Base-by-base conservation (phyloP, 2,329 filamentous ascomycete genomes). In the Emmonsiellopsis sp. region DNA sequence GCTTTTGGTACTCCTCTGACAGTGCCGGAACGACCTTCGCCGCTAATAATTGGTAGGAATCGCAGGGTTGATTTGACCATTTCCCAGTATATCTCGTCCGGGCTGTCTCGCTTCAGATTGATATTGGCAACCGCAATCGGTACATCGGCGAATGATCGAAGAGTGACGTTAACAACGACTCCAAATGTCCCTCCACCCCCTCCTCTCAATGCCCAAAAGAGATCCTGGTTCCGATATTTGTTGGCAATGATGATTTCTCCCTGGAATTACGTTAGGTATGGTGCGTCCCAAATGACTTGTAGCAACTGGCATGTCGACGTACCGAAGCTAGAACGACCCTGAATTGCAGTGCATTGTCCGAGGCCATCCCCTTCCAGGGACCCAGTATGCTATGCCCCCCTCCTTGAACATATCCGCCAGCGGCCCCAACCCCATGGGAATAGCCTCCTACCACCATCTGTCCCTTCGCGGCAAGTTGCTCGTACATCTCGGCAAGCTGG, bases 161-260 rank as follows among this genome's bases (percentile, higher is more conserved):
- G 44, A 76, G 69, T 0, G 77, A 82, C 65, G 83, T 70, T 2
- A 77, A 79, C 63, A 1, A 84, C 78, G 2, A 83, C 70, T 2
- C 72, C 81, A 57, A 77, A 85, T 38, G 74, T 83, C 11, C 80
- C 79, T 6, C 75, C 77, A 2, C 82, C 81, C 0, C 82, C 81
- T 3, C 81, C 81, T 42, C 72, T 71, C 1, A 84, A 65, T 0
- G 82, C 83, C 82, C 81, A 86, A 68, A 80, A 85, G 1, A 86
- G 69, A 47, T 85, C 82, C 0, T 69, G 54, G 57, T 84, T 79
- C 35, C 75, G 55, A 0, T 59, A 61, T 0, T 68, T 70, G 3
- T 70, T 76, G 0, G 79, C 79, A 2, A 65, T 73, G 1, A 82
- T 56, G 13, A 76, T 60, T 13, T 70, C 54, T 2, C 81, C 79